Conservation (phyloP, 768 basidiomycete species). For the Leccinellum luteum region DNA sequence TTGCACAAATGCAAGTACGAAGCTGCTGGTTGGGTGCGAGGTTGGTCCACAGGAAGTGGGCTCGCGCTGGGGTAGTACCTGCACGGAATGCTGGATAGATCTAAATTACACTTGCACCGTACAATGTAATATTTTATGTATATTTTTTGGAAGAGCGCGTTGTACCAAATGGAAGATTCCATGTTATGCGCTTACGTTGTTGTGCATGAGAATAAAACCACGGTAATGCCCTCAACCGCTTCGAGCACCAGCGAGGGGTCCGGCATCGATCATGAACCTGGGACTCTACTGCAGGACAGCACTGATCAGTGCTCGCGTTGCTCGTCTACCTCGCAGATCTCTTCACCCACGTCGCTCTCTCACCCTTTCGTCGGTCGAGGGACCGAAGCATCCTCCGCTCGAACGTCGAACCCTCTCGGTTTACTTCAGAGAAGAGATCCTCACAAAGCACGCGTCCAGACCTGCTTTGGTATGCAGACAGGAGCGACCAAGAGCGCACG, state of each 20-base stretch:
- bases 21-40: neutral
- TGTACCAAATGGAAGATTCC: neutral
- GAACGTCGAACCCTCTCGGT: conserved; percentile 52
- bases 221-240: neutral
- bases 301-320: conserved; percentile 1
- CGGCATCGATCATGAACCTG: conserved; percentile 3
- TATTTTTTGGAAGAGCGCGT: neutral
- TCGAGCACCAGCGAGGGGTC: neutral
- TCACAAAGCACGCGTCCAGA: conserved; percentile 44
- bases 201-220: neutral
- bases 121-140: neutral
- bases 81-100: conserved; percentile 15
- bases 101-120: neutral
- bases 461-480: conserved; percentile 65
- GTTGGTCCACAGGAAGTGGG: neutral
- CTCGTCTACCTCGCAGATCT: conserved; percentile 3
- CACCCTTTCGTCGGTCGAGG: conserved; percentile 54
- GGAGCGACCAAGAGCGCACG: conserved; percentile 56
- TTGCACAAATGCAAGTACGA: neutral
- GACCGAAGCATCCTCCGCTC: conserved; percentile 55
- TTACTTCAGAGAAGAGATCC: conserved; percentile 60
- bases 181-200: neutral
- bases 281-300: neutral
- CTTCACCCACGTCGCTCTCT: conserved; percentile 27
- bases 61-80: neutral